phyloP scores from a whole-genome alignment of 2,329 filamentous ascomycete genomes.

The Stachybotrys chlorohalonatus region DNA sequence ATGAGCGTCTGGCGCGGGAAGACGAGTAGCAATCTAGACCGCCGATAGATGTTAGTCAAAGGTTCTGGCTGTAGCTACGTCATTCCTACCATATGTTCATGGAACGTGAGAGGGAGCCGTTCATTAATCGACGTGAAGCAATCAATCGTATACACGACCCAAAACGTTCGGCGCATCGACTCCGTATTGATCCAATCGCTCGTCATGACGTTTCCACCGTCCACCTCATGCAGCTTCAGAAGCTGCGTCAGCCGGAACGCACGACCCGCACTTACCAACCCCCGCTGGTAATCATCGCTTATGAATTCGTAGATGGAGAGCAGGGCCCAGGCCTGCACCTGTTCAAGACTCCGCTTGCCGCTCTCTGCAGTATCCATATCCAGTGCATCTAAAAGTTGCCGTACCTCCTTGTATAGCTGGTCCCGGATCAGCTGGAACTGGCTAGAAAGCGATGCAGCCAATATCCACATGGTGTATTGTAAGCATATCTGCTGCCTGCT shows the following conservation, averaged over 20 bases:
- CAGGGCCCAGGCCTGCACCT: not conserved
- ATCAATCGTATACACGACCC: not conserved
- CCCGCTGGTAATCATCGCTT: not conserved
- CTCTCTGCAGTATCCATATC: not conserved
- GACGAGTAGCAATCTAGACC: not conserved
- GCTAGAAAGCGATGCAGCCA: not conserved
- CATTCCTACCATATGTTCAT: not conserved
- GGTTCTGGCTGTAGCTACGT: not conserved
- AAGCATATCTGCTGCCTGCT: not conserved
- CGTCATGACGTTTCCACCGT: not conserved
- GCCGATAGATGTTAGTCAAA: not conserved
- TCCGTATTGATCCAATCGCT: not conserved
- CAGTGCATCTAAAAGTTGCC: not conserved
- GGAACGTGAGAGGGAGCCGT: not conserved
- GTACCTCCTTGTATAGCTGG: not conserved
- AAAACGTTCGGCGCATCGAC: not conserved
- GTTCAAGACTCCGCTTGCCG: not conserved
- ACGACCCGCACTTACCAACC: not conserved
- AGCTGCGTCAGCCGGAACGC: not conserved
- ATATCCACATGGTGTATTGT: not conserved
- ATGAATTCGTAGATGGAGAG: not conserved
- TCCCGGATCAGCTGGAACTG: not conserved
- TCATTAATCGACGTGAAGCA: not conserved
- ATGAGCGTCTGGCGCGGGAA: not conserved
- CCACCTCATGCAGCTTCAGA: not conserved